These are phyloP conservation scores for Talaromyces sp. DNA, from an alignment of 2,329 filamentous ascomycete species.

Conservation along the genomic window DNA sequence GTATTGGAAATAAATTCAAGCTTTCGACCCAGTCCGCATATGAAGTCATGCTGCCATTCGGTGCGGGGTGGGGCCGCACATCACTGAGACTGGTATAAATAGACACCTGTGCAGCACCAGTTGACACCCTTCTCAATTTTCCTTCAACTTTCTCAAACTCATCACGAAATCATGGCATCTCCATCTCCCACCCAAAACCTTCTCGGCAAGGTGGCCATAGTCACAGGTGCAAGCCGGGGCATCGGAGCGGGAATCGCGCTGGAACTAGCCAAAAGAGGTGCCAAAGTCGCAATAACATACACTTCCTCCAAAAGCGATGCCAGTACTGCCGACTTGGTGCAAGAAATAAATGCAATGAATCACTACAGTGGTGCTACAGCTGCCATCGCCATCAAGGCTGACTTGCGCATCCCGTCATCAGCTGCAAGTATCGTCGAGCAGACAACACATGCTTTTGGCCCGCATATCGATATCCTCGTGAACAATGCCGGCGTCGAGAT, in stretches of 20 bases:
- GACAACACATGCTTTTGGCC: background rate
- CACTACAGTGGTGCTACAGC: background rate
- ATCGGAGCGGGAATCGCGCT: constrained; percentile 45
- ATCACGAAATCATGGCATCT: background rate
- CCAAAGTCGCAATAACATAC: constrained; percentile 40
- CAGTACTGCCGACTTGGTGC: constrained; percentile 20
- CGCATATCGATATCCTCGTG: constrained; percentile 15
- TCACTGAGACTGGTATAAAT: background rate
- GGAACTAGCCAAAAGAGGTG: constrained; percentile 43
- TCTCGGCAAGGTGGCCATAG: constrained; percentile 37
- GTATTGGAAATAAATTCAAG: no score
- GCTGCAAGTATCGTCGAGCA: background rate
- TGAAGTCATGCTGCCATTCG: background rate
- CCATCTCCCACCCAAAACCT: background rate
- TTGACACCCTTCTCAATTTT: background rate
- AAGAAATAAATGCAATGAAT: background rate
- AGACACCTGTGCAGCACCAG: no score
- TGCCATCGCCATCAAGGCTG: background rate
- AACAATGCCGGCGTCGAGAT: constrained; percentile 36
- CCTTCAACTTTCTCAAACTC: background rate
- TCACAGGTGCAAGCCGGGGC: constrained; percentile 46
- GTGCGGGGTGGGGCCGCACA: background rate
- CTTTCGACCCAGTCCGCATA: background rate
- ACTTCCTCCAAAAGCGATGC: constrained; percentile 33
- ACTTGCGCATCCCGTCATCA: background rate